Base-by-base conservation (phyloP, 1,284 basidiomycete species). In the Rhizoctonia solani region DNA sequence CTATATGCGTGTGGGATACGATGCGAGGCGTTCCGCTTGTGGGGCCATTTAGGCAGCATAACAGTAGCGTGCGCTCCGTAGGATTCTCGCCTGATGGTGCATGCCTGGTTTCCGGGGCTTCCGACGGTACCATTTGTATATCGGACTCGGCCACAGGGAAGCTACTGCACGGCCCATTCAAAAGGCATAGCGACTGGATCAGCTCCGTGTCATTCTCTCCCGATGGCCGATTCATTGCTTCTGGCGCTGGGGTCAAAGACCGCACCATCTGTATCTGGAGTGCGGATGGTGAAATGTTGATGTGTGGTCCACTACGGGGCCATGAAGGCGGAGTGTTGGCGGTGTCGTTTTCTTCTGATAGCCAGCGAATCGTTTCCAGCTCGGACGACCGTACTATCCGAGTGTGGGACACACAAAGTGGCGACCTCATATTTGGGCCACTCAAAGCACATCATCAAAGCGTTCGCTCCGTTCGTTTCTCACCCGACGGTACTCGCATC, bases 181-280 rank as follows among this genome's bases (percentile, higher is more conserved):
- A 19, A 9, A 29, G 58, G 14, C 58, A 63, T 39, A 39, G 9
- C 8, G 37, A 39, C 16, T 8, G 9, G 16, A 16, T 39, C 16
- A n/a, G 39, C 19, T 59, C 63, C 13, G 25, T 66, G 4, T 37
- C 58, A 8, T 67, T 67, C 21, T 67, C 66, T 11, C 66, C 66
- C 2, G 66, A 67, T 61, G 32, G 42, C 66, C 27, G 32, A 9
- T 39, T 25, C 19, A 23, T 67, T 32, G 66, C 44, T 23, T 59
- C 66, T 3, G 61, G 61, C 5, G 39, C 58, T 13, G 63, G 61
- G 13, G 67, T 58, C 19, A 16, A 37, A 30, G 56, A 66, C 42
- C 14, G 56, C 32, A 66, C 63, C 25, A 23, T 66, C 16, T 58
- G 25, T 6, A 19, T 66, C 16, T 66, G 63, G 63, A 55, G 65